A percentile compares a stretch with the other conserved stretches of the same genome.
Evolutionary conservation across 2,329 filamentous ascomycete species (phyloP).

Genomic region (Monilinia polystroma): DNA sequence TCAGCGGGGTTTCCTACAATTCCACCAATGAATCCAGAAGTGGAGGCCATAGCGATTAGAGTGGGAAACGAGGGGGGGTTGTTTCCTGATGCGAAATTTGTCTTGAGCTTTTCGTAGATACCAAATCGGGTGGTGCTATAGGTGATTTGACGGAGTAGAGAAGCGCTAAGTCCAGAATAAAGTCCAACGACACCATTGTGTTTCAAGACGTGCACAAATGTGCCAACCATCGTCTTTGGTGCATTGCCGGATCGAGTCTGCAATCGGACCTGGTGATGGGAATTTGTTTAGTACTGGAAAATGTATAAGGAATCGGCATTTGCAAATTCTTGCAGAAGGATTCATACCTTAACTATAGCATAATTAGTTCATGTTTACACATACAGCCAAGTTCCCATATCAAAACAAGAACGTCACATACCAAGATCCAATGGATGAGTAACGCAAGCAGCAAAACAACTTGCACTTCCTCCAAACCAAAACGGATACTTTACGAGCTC

Average conservation of each 20-base stretch:
- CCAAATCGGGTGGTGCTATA: slow-evolving; percentile 97
- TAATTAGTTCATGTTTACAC: slow-evolving; percentile 15
- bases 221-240: slow-evolving; percentile 79
- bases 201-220: slow-evolving; percentile 77
- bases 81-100: slow-evolving; percentile 55
- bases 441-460: slow-evolving; percentile 84
- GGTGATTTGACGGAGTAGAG: slow-evolving; percentile 87
- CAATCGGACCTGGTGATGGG: slow-evolving; percentile 67
- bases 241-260: slow-evolving; percentile 78
- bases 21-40: slow-evolving; percentile 85
- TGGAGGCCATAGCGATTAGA: slow-evolving; percentile 79
- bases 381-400: neutral
- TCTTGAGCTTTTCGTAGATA: slow-evolving; percentile 91
- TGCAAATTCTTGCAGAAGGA: slow-evolving; percentile 12
- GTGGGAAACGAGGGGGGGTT: slow-evolving; percentile 64
- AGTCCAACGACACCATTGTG: slow-evolving; percentile 75
- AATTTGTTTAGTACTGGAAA: slow-evolving; percentile 16
- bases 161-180: slow-evolving; percentile 89
- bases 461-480: slow-evolving; percentile 96
- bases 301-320: neutral
- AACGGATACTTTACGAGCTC: slow-evolving; percentile 62
- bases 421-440: slow-evolving; percentile 92
- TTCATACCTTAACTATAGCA: slow-evolving; percentile 36
- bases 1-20: slow-evolving; percentile 92
- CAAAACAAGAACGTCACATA: slow-evolving; percentile 47